A percentile compares a stretch with the other conserved stretches of the same genome.
Evolutionary conservation across 2,329 filamentous ascomycete species (phyloP).

Genomic region (Nothophaeocryptopus gaeumannii): DNA sequence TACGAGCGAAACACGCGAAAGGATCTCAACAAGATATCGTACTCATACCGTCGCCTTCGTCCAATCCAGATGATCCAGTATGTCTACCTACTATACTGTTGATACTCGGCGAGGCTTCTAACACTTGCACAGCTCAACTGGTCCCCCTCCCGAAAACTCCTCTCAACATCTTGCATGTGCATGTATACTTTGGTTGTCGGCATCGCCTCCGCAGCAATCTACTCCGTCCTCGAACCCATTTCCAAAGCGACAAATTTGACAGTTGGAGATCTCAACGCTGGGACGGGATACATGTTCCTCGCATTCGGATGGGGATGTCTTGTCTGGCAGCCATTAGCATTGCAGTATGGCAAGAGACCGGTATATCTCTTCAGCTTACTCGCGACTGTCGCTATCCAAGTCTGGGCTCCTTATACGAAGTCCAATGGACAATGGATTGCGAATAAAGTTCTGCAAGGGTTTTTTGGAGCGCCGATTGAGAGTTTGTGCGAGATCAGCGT

Average conservation of each 20-base stretch:
- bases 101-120: background rate
- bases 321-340: constrained; percentile 53
- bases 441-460: constrained; percentile 45
- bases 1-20: constrained; percentile 38
- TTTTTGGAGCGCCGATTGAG: constrained; percentile 51
- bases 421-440: constrained; percentile 49
- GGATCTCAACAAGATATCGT: constrained; percentile 40
- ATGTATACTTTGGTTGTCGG: constrained; percentile 51
- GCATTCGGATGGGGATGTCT: constrained; percentile 44
- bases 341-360: constrained; percentile 52
- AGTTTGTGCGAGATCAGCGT: constrained; percentile 42
- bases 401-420: constrained; percentile 48
- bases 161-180: constrained; percentile 42
- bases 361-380: constrained; percentile 48
- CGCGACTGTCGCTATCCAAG: constrained; percentile 40
- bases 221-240: constrained; percentile 51
- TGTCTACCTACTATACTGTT: background rate
- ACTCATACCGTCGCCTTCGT: constrained; percentile 43
- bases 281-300: constrained; percentile 42
- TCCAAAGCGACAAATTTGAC: constrained; percentile 47
- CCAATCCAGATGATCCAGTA: constrained; percentile 39
- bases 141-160: constrained; percentile 41
- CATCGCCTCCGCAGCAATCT: constrained; percentile 49
- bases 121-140: constrained; percentile 22
- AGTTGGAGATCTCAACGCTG: constrained; percentile 46